Evolutionary conservation across 345 rosid species (phyloP).

Genomic region (Iberis pinnata): DNA sequence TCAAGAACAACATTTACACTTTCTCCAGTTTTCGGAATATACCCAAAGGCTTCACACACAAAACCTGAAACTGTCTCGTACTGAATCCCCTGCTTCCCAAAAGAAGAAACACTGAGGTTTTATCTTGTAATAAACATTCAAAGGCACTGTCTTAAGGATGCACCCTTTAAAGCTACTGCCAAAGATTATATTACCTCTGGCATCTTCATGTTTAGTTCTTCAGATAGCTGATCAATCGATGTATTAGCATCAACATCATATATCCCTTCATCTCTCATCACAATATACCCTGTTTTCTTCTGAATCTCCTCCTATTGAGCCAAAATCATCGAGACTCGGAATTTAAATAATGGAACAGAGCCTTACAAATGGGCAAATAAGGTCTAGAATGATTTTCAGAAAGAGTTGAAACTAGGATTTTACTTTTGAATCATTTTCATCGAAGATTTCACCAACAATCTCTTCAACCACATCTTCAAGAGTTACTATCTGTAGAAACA

Average conservation of each 20-base stretch:
- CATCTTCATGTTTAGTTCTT: conserved; percentile 90
- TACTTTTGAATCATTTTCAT: conserved; percentile 96
- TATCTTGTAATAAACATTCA: background rate
- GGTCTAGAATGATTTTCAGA: conserved; percentile 1
- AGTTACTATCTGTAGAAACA: conserved; percentile 68
- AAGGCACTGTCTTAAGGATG: conserved; percentile 7
- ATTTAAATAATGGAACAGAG: conserved; percentile 6
- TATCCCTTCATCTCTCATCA: conserved; percentile 91
- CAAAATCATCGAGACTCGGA: conserved; percentile 12
- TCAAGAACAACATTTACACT: conserved; percentile 66
- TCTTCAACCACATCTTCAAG: conserved; percentile 97
- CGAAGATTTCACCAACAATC: conserved; percentile 97
- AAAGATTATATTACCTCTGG: conserved; percentile 59
- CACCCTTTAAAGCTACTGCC: conserved; percentile 1
- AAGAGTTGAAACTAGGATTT: conserved; percentile 19
- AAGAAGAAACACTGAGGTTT: conserved; percentile 1
- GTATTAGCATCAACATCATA: conserved; percentile 98
- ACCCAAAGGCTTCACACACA: conserved; percentile 95
- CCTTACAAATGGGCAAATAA: conserved; percentile 2
- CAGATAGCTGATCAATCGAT: conserved; percentile 90
- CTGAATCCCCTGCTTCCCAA: conserved; percentile 71
- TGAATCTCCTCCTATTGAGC: conserved; percentile 85
- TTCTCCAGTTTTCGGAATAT: conserved; percentile 95
- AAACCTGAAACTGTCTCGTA: conserved; percentile 97
- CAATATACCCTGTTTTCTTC: conserved; percentile 96